Percentiles rank a stretch among this genome's conserved stretches.
Evolutionary conservation across 2,329 filamentous ascomycete genomes (phyloP).

Genomic region (Xylariomycetidae sp.): DNA sequence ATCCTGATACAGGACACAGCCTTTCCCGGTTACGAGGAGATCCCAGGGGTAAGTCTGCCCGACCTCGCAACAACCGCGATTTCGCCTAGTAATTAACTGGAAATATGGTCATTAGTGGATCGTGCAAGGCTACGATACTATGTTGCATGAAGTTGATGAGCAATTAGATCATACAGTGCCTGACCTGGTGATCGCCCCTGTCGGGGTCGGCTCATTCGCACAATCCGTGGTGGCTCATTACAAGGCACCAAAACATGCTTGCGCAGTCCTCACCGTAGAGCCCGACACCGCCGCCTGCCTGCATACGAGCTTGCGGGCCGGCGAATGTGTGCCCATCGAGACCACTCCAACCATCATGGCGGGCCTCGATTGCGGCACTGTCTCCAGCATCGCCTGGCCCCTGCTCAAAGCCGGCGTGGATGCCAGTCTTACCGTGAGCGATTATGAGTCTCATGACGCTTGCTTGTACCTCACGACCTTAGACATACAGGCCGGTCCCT

Average conservation of each 20-base stretch:
- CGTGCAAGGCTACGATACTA: conserved; percentile 71
- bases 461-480: conserved; percentile 30
- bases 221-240: conserved; percentile 63
- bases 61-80: conserved; percentile 6
- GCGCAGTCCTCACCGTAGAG: conserved; percentile 58
- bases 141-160: conserved; percentile 61
- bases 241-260: conserved; percentile 34
- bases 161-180: conserved; percentile 47
- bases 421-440: conserved; percentile 36
- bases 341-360: conserved; percentile 45
- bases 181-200: conserved; percentile 54
- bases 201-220: conserved; percentile 68
- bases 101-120: conserved; percentile 55
- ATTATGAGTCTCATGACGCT: conserved; percentile 38
- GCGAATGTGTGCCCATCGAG: conserved; percentile 29
- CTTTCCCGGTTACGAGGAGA: conserved; percentile 60
- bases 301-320: conserved; percentile 34
- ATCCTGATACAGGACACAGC: conserved; percentile 66
- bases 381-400: conserved; percentile 42
- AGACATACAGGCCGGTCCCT: conserved; percentile 41
- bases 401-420: conserved; percentile 37
- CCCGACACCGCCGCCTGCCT: conserved; percentile 33
- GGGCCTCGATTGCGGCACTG: conserved; percentile 47
- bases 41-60: conserved; percentile 47
- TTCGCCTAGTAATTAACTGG: conserved; percentile 2